phyloP scores from a whole-genome alignment of 306 rosid genomes.

The Neltuma alba region DNA sequence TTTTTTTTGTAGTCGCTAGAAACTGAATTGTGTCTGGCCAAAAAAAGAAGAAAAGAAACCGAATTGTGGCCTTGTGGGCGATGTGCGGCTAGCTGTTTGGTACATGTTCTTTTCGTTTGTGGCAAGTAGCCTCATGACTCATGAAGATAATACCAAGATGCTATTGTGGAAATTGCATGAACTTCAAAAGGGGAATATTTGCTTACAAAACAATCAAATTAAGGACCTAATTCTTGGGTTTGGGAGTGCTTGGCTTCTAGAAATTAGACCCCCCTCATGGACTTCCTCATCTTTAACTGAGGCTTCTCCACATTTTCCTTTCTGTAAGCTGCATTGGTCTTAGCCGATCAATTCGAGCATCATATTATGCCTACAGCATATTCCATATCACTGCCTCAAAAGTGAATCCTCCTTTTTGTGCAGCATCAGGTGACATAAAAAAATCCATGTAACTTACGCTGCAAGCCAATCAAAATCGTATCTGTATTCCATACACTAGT shows the following conservation, averaged over 20 bases:
- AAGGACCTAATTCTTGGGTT: background rate
- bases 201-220: slow-evolving; percentile 5
- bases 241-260: slow-evolving; percentile 9
- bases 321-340: background rate
- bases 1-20: background rate
- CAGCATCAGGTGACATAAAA: background rate
- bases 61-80: no score
- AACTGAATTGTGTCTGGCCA: no score
- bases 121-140: background rate
- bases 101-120: slow-evolving; percentile 30
- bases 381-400: background rate
- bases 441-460: background rate
- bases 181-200: slow-evolving; percentile 22
- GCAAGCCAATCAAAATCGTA: background rate
- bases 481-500: background rate
- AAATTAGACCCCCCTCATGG: background rate
- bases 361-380: background rate
- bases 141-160: background rate
- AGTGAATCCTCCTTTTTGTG: background rate
- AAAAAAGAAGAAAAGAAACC: no score
- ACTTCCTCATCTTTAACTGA: background rate
- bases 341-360: background rate
- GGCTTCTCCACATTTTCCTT: background rate
- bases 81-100: background rate
- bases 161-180: slow-evolving; percentile 5